Conservation (phyloP, 2,329 filamentous ascomycete genomes). For the Pseudogymnoascus sp. region DNA sequence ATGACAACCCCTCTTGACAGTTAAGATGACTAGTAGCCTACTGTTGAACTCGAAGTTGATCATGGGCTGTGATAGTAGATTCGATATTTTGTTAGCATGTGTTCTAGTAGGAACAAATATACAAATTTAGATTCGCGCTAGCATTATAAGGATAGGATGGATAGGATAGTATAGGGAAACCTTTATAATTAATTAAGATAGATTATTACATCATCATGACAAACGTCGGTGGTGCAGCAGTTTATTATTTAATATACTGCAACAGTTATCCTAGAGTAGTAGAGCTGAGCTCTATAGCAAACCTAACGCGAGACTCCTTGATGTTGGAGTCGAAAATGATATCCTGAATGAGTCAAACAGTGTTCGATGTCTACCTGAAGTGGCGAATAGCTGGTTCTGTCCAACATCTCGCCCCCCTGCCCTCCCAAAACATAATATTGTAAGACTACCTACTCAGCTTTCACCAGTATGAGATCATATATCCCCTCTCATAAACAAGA, state of each 20-base stretch:
- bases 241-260: too few relatives aligned
- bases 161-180: too few relatives aligned
- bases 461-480: neutral
- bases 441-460: neutral
- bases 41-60: too few relatives aligned
- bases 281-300: conserved; percentile 1
- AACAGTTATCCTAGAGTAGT: conserved; percentile 1
- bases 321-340: neutral
- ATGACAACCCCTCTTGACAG: too few relatives aligned
- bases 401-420: neutral
- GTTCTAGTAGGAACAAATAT: too few relatives aligned
- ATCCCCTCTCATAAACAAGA: neutral
- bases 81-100: too few relatives aligned
- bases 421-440: neutral
- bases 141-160: too few relatives aligned
- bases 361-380: neutral
- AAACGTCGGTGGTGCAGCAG: neutral
- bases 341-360: neutral
- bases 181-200: too few relatives aligned
- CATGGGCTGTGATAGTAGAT: too few relatives aligned
- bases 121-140: too few relatives aligned
- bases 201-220: neutral
- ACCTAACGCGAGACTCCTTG: neutral
- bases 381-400: neutral
- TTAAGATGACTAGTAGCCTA: too few relatives aligned